phyloP scores from a whole-genome alignment of 2,329 filamentous ascomycete genomes.

The Exophiala alcalophila region DNA sequence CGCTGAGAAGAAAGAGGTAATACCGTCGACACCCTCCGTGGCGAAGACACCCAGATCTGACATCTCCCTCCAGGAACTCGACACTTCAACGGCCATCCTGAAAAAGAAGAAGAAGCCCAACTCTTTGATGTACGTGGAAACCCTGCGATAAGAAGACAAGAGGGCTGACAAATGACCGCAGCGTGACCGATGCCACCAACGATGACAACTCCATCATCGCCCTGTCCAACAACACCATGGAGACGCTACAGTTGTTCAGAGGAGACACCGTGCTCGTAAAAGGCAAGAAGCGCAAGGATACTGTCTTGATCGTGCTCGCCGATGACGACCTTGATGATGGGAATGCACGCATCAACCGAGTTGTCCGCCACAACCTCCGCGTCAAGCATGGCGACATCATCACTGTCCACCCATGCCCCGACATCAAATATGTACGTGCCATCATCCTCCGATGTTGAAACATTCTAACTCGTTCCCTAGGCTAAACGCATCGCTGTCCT shows the following conservation, averaged over 20 bases:
- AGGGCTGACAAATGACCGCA: slow-evolving; percentile 41
- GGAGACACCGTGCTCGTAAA: slow-evolving; percentile 97
- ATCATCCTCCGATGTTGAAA: neutral
- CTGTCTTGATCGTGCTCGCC: slow-evolving; percentile 92
- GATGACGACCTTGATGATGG: slow-evolving; percentile 98
- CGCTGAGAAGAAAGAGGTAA: slow-evolving; percentile 78
- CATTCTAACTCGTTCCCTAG: slow-evolving; percentile 45
- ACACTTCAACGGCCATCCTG: slow-evolving; percentile 90
- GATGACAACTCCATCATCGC: slow-evolving; percentile 99
- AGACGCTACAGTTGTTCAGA: slow-evolving; percentile 95
- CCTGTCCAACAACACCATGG: slow-evolving; percentile 98
- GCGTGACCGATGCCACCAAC: slow-evolving; percentile 96
- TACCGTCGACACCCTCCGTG: slow-evolving; percentile 27
- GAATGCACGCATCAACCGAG: slow-evolving; percentile 94
- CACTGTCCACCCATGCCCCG: slow-evolving; percentile 94
- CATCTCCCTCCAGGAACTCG: slow-evolving; percentile 63
- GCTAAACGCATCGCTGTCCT: slow-evolving; percentile 98
- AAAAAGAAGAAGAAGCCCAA: slow-evolving; percentile 99
- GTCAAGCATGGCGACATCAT: slow-evolving; percentile 99
- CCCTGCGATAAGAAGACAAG: slow-evolving; percentile 1
- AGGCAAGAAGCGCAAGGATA: slow-evolving; percentile 99
- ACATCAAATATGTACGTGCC: slow-evolving; percentile 97
- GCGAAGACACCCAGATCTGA: slow-evolving; percentile 33
- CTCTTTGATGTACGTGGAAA: slow-evolving; percentile 76
- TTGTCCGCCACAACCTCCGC: slow-evolving; percentile 94